Conservation (phyloP, 2,329 filamentous ascomycete species). For the Claviceps spartinae region DNA sequence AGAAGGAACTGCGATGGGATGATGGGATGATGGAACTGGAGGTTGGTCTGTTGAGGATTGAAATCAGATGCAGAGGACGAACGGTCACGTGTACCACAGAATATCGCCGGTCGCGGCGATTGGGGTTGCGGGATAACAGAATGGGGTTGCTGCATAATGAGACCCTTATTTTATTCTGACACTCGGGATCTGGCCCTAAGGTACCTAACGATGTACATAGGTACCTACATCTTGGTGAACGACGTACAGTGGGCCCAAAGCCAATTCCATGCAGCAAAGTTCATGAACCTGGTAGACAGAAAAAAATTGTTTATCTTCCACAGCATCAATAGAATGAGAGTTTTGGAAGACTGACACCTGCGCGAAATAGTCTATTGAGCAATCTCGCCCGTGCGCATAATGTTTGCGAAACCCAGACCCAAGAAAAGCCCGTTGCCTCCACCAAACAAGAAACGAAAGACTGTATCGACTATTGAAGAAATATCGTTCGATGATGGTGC, state of each 20-base stretch:
- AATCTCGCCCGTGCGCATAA: slow-evolving; percentile 7
- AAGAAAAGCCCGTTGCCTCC: slow-evolving; percentile 45
- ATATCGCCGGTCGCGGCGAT: too few relatives aligned
- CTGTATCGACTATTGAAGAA: slow-evolving; percentile 51
- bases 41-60: too few relatives aligned
- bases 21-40: too few relatives aligned
- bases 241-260: neutral
- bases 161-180: too few relatives aligned
- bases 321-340: neutral
- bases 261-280: neutral
- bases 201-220: too few relatives aligned
- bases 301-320: neutral
- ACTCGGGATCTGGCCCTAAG: too few relatives aligned
- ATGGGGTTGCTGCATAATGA: too few relatives aligned
- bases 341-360: neutral
- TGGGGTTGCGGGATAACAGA: too few relatives aligned
- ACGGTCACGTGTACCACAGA: too few relatives aligned
- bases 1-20: too few relatives aligned
- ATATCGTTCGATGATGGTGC: slow-evolving; percentile 72
- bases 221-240: too few relatives aligned
- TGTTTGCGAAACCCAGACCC: slow-evolving; percentile 44
- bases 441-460: slow-evolving; percentile 54
- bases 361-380: neutral
- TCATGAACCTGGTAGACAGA: neutral
- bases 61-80: too few relatives aligned